Conservation (phyloP, 768 basidiomycete genomes). For the Phaffia tasmanica region DNA sequence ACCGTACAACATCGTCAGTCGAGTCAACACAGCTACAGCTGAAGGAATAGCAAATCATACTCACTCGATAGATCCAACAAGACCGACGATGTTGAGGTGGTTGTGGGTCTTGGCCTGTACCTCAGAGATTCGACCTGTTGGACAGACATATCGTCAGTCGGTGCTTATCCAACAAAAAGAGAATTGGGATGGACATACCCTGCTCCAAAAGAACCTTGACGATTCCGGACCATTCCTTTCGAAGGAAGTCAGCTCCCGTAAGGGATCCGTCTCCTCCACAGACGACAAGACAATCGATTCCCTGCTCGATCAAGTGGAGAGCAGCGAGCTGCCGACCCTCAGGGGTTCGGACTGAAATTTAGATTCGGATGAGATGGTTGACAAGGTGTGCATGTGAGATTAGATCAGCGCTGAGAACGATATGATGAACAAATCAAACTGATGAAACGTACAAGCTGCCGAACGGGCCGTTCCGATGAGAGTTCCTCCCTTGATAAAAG, state of each 20-base stretch:
- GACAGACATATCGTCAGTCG: not conserved
- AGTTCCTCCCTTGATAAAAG: conserved; percentile 62
- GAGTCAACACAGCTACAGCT: not conserved
- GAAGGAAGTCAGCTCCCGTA: conserved; percentile 88
- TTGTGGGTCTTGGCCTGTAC: conserved; percentile 59
- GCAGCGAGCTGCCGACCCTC: conserved; percentile 87
- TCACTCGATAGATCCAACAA: conserved; percentile 89
- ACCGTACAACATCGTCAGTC: not conserved
- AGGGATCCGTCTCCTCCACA: conserved; percentile 96
- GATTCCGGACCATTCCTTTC: conserved; percentile 87
- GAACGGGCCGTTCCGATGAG: conserved; percentile 90
- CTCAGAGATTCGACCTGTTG: conserved; percentile 57
- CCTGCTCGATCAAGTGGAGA: conserved; percentile 83
- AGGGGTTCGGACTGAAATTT: conserved; percentile 56
- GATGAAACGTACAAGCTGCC: conserved; percentile 33
- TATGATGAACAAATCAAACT: conserved; percentile 28
- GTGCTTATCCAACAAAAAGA: not conserved
- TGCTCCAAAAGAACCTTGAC: conserved; percentile 55
- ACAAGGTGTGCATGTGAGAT: not conserved
- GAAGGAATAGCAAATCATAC: conserved; percentile 13
- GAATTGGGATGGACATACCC: conserved; percentile 41
- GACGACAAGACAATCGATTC: conserved; percentile 91
- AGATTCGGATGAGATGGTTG: not conserved
- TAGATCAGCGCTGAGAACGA: conserved; percentile 16
- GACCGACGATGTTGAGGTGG: conserved; percentile 91